A percentile compares a stretch with the other conserved stretches of the same genome.
Conservation (phyloP, 768 basidiomycete species). For the Postia placenta region DNA sequence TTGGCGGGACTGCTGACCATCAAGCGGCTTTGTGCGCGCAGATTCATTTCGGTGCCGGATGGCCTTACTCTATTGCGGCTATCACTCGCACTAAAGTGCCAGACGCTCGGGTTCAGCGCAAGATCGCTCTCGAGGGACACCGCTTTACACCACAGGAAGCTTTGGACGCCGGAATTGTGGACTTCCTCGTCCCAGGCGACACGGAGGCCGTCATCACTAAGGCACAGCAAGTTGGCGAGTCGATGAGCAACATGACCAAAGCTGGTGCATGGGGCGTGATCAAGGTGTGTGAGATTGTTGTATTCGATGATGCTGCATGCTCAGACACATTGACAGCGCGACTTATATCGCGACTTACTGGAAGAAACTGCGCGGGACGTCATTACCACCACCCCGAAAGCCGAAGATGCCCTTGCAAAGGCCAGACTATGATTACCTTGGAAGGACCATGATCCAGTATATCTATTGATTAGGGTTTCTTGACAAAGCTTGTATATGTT, state of each 20-base stretch:
- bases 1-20: not conserved
- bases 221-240: constrained; percentile 56
- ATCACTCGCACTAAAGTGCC: constrained; percentile 62
- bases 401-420: constrained; percentile 47
- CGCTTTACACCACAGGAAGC: constrained; percentile 74
- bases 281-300: constrained; percentile 39
- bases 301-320: no score
- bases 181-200: constrained; percentile 55
- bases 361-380: constrained; percentile 31
- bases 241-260: constrained; percentile 43
- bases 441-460: no score
- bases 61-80: constrained; percentile 67
- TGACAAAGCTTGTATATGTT: no score
- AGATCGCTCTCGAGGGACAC: constrained; percentile 75
- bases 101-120: constrained; percentile 51
- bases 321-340: constrained; percentile 37
- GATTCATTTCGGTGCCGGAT: constrained; percentile 79
- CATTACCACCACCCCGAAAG: constrained; percentile 26
- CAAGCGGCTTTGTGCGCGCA: constrained; percentile 19
- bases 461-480: no score
- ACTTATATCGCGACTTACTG: constrained; percentile 52
- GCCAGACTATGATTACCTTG: constrained; percentile 30
- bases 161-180: constrained; percentile 58
- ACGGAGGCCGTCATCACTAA: constrained; percentile 57
- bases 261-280: constrained; percentile 69